Conservation (phyloP, 495 filamentous ascomycete genomes). For the Niebla homalea region DNA sequence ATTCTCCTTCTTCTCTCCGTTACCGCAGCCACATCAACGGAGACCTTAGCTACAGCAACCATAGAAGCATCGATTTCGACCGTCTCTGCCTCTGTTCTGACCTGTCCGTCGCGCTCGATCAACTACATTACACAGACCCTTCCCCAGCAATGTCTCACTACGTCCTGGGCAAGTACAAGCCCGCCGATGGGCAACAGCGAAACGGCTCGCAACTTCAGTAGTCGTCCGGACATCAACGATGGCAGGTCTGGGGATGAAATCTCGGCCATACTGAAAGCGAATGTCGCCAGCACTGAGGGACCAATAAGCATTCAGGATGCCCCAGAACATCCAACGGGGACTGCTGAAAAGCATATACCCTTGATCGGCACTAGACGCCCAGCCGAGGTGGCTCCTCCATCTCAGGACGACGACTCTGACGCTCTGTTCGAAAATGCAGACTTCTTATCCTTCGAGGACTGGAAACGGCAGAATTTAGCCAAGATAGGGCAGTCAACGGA, state of each 20-base stretch:
- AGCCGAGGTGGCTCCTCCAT: background rate
- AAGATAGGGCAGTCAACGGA: slow-evolving; percentile 75
- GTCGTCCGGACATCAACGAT: slow-evolving; percentile 5
- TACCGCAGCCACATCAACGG: background rate
- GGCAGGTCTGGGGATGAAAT: background rate
- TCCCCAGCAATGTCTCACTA: slow-evolving; percentile 61
- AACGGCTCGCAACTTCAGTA: slow-evolving; percentile 8
- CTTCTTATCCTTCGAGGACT: slow-evolving; percentile 96
- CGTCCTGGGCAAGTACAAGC: slow-evolving; percentile 25
- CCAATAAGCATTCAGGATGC: background rate
- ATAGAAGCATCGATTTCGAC: background rate
- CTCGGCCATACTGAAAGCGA: background rate
- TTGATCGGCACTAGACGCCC: background rate
- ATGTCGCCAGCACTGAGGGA: background rate
- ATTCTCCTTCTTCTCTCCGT: background rate
- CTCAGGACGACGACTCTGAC: slow-evolving; percentile 41
- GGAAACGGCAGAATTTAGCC: slow-evolving; percentile 88
- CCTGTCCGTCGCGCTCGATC: slow-evolving; percentile 54
- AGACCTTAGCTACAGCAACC: background rate
- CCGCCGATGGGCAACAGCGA: slow-evolving; percentile 9
- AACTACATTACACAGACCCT: slow-evolving; percentile 73
- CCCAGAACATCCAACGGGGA: background rate
- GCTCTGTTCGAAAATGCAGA: slow-evolving; percentile 67
- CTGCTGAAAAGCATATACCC: background rate
- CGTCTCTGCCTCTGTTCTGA: slow-evolving; percentile 13